Evolutionary conservation across 805 yeast species (phyloP).

Genomic region (Wickerhamiella brachini): DNA sequence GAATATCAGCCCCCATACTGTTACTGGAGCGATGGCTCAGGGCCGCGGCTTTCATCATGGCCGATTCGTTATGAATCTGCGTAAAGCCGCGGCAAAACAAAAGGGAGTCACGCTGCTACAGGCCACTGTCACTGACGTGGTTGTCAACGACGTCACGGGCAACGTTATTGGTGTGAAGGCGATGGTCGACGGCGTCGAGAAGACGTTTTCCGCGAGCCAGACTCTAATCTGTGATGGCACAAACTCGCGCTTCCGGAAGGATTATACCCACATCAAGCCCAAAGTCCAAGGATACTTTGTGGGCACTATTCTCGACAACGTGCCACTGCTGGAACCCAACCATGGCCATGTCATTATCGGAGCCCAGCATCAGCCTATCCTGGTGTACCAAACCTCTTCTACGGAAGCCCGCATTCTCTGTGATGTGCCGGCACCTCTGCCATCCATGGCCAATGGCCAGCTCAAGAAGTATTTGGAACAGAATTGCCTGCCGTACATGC

Average conservation of each 20-base stretch:
- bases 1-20: conserved; percentile 5
- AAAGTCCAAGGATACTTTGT: conserved; percentile 69
- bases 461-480: conserved; percentile 44
- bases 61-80: conserved; percentile 60
- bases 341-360: conserved; percentile 90
- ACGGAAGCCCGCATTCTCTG: conserved; percentile 79
- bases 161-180: conserved; percentile 66
- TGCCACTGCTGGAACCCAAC: conserved; percentile 56
- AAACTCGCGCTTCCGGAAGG: conserved; percentile 79
- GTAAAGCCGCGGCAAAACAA: conserved; percentile 54
- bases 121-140: conserved; percentile 64
- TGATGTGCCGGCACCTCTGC: conserved; percentile 70
- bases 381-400: conserved; percentile 76
- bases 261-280: conserved; percentile 52
- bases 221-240: conserved; percentile 87
- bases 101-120: conserved; percentile 65
- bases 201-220: conserved; percentile 40
- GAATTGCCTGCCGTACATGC: conserved; percentile 55
- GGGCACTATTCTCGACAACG: conserved; percentile 63
- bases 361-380: conserved; percentile 62
- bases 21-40: conserved; percentile 23
- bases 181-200: conserved; percentile 15
- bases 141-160: conserved; percentile 37
- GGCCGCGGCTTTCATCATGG: conserved; percentile 96
- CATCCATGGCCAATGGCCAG: conserved; percentile 45